These are phyloP conservation scores for Phyllosticta citribraziliensis DNA, from an alignment of 2,329 filamentous ascomycete genomes.

Conservation along the genomic window DNA sequence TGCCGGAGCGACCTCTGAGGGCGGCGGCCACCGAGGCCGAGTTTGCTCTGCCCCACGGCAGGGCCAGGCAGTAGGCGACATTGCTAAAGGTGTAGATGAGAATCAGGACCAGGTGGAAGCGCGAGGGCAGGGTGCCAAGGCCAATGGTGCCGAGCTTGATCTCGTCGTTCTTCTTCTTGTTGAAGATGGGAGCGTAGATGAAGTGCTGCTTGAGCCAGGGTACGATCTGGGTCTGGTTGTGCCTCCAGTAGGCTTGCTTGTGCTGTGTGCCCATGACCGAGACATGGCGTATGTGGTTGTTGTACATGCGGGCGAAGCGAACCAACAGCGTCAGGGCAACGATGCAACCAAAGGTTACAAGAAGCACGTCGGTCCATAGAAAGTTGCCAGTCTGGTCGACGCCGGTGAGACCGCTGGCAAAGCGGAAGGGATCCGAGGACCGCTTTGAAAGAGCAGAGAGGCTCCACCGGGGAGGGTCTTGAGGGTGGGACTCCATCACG, in stretches of 20 bases:
- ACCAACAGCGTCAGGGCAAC: conserved; percentile 30
- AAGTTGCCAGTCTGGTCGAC: conserved; percentile 40
- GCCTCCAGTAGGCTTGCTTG: conserved; percentile 37
- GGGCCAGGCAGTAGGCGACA: conserved; percentile 62
- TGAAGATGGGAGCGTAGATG: conserved; percentile 60
- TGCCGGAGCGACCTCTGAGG: conserved; percentile 75
- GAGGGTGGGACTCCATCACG: conserved; percentile 1
- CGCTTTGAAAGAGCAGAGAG: background rate
- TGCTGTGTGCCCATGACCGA: conserved; percentile 31
- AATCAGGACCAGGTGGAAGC: conserved; percentile 64
- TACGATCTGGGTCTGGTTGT: conserved; percentile 36
- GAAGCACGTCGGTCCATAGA: conserved; percentile 35
- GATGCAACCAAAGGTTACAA: conserved; percentile 25
- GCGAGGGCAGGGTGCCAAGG: conserved; percentile 68
- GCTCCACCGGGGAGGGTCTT: background rate
- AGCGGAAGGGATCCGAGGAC: conserved; percentile 22
- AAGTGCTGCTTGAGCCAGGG: conserved; percentile 56
- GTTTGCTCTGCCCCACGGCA: conserved; percentile 46
- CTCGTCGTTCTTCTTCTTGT: conserved; percentile 67
- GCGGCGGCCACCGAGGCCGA: conserved; percentile 60
- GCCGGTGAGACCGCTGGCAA: conserved; percentile 36
- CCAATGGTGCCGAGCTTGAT: conserved; percentile 61
- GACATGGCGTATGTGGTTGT: conserved; percentile 36
- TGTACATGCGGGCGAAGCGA: conserved; percentile 32
- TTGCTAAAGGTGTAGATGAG: conserved; percentile 61